These are phyloP conservation scores for Aspergillus hancockii DNA, from an alignment of 495 filamentous ascomycete genomes.

Conservation along the genomic window DNA sequence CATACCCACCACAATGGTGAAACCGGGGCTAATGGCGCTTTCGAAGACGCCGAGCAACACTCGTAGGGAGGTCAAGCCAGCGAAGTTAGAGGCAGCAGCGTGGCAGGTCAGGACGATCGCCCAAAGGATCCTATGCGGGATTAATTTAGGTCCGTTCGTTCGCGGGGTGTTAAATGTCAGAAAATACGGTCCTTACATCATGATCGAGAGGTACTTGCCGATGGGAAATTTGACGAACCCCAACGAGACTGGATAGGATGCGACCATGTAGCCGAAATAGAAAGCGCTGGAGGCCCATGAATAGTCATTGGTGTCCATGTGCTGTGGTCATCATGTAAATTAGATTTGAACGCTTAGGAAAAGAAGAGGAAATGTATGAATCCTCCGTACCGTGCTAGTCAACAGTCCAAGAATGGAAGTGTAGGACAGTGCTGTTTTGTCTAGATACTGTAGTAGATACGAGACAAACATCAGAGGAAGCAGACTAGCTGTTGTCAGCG, in stretches of 20 bases:
- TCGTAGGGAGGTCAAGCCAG: conserved; percentile 48
- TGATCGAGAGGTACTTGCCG: conserved; percentile 16
- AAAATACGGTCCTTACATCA: conserved; percentile 5
- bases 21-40: conserved; percentile 19
- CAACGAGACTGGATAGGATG: conserved; percentile 16
- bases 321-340: background rate
- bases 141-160: background rate
- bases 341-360: background rate
- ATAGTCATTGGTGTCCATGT: conserved; percentile 10
- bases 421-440: conserved; percentile 8
- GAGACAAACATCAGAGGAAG: conserved; percentile 13
- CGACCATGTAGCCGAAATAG: conserved; percentile 19
- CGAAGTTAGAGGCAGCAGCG: conserved; percentile 52
- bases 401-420: conserved; percentile 9
- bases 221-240: conserved; percentile 19
- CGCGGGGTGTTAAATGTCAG: background rate
- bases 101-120: conserved; percentile 48
- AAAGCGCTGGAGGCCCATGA: conserved; percentile 17
- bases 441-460: conserved; percentile 14
- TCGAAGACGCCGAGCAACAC: conserved; percentile 29
- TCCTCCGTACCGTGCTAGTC: background rate
- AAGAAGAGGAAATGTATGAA: background rate
- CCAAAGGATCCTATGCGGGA: conserved; percentile 35
- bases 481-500: background rate
- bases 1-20: conserved; percentile 14